phyloP scores from a whole-genome alignment of 2,329 filamentous ascomycete species.

The Setomelanomma holmii region DNA sequence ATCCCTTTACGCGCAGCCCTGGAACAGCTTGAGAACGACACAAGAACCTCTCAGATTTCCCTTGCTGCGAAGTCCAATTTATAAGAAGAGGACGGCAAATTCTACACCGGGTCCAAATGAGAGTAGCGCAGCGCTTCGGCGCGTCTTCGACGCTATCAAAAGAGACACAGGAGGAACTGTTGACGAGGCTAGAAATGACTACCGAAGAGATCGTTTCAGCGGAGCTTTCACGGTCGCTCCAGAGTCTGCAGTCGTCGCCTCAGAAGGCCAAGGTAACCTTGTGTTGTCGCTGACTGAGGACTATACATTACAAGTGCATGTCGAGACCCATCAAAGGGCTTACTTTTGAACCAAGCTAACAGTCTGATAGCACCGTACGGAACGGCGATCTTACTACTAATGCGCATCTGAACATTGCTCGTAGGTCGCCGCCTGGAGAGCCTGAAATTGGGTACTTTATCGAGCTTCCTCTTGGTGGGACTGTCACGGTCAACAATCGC shows the following conservation, averaged over 20 bases:
- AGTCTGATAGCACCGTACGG: background rate
- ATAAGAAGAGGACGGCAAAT: background rate
- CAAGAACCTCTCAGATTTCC: constrained; percentile 10
- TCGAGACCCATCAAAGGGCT: too few relatives aligned
- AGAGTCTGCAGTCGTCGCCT: constrained; percentile 7
- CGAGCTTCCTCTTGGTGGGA: constrained; percentile 8
- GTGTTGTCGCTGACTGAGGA: constrained; percentile 5
- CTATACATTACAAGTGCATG: constrained; percentile 11
- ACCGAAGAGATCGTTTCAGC: constrained; percentile 2
- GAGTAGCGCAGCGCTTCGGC: constrained; percentile 7
- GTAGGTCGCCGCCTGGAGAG: background rate
- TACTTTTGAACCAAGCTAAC: too few relatives aligned
- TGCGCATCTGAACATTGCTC: constrained; percentile 7
- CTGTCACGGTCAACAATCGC: constrained; percentile 24
- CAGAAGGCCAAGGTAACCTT: background rate
- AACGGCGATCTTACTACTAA: background rate
- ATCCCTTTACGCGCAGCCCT: constrained; percentile 2
- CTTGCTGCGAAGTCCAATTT: constrained; percentile 9
- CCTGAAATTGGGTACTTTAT: constrained; percentile 13
- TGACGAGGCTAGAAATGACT: background rate
- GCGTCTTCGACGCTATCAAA: constrained; percentile 13
- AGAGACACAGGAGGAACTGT: background rate
- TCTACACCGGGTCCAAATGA: background rate
- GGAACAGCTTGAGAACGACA: background rate
- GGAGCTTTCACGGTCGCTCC: background rate